Evolutionary conservation across 805 yeast genomes (phyloP).

Genomic region (Ogataea pilisensis): DNA sequence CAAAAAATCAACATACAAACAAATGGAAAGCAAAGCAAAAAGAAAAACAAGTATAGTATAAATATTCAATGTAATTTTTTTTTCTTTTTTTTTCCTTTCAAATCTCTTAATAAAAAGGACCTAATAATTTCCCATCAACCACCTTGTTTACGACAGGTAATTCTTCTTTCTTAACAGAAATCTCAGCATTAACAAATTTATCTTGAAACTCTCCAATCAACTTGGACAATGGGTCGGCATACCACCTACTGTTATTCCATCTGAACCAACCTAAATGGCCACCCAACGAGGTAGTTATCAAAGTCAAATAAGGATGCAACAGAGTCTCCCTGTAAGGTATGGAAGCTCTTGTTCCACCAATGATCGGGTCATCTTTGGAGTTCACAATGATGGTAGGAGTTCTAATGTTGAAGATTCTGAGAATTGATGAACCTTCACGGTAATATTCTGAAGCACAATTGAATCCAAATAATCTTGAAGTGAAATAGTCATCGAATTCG

Average conservation of each 20-base stretch:
- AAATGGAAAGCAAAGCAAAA: no score
- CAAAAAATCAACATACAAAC: no score
- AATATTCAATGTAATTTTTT: no score
- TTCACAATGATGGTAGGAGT: slow-evolving; percentile 64
- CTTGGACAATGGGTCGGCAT: slow-evolving; percentile 44
- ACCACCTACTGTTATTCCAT: slow-evolving; percentile 63
- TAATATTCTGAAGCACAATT: slow-evolving; percentile 63
- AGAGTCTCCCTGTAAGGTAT: slow-evolving; percentile 50
- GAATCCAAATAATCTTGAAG: slow-evolving; percentile 65
- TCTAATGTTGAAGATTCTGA: slow-evolving; percentile 45
- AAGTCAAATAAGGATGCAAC: slow-evolving; percentile 54
- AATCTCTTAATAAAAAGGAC: slow-evolving; percentile 9
- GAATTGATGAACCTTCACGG: slow-evolving; percentile 53
- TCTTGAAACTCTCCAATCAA: slow-evolving; percentile 27
- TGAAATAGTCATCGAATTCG: slow-evolving; percentile 63
- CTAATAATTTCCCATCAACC: slow-evolving; percentile 16
- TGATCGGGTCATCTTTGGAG: slow-evolving; percentile 73
- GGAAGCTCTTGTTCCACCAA: slow-evolving; percentile 37
- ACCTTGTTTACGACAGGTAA: slow-evolving; percentile 14
- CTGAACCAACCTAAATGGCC: slow-evolving; percentile 84
- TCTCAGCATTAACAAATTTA: slow-evolving; percentile 6
- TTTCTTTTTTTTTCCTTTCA: no score
- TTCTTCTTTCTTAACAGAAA: slow-evolving; percentile 4
- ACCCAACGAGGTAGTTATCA: slow-evolving; percentile 62
- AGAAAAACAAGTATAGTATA: no score